Base-by-base conservation (phyloP, 805 yeast species). In the Kuraishia hungarica region DNA sequence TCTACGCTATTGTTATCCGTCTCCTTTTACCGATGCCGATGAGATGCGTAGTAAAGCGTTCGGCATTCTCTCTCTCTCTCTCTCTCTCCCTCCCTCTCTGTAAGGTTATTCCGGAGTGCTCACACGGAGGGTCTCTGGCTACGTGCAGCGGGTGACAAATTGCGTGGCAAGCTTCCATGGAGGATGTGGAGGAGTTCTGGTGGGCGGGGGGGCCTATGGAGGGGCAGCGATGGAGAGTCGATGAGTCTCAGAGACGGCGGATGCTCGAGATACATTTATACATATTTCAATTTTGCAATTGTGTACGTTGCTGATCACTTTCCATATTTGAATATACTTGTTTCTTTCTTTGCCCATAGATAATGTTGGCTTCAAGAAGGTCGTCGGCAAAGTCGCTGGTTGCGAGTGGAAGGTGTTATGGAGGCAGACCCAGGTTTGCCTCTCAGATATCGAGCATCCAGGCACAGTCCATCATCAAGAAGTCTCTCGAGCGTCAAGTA, bases 391-490 rank as follows among this genome's bases (percentile, higher is more conserved):
- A 35, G 50, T 29, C 53, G 48, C 48, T 53, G 3, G 47, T 43
- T 22, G 35, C 39, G 39, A 35, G 50, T 22, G 28, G 48, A 46
- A 20, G 22, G 49, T 22, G 24, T 22, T 46, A 20, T 46, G 49
- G 22, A 11, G 49, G 22, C 24, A 46, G 24, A 19, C 49, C 22
- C 48, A 23, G 53, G 19, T 51, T 39, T 52, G 58, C 57, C 11
- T 58, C 60, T 20, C 61, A 61, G 51, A 48, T 62, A 23, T 56
- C 64, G 21, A 55, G 57, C 48, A 51, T 55, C 39, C 62, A 59
- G 49, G 59, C 58, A n/a, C 60, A 60, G 39, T 39, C 59, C 43
- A 39, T 57, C 23, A 47, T 59, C 50, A 56, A 46, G 48, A 57
- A 57, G 51, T 52, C 60, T 11, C 28, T 58, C 15, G 58, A 58